phyloP scores from a whole-genome alignment of 2,329 filamentous ascomycete species.

The Ophiostoma perfectum region DNA sequence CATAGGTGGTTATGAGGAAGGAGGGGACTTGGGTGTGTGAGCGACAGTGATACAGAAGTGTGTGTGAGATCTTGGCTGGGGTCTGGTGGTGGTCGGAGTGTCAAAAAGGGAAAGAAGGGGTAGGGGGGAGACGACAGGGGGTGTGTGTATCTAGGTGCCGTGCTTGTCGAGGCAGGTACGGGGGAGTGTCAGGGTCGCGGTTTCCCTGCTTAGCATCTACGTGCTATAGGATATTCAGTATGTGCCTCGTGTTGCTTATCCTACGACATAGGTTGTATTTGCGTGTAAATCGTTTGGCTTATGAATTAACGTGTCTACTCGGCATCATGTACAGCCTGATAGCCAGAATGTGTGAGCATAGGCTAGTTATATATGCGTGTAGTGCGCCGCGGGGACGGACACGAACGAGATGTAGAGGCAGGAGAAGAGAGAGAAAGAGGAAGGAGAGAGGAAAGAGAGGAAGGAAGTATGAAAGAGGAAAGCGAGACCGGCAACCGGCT shows the following conservation, averaged over 20 bases:
- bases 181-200: slow-evolving; percentile 1
- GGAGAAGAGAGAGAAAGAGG: not conserved
- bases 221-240: not conserved
- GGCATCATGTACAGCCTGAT: not conserved
- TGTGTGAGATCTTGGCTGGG: slow-evolving; percentile 37
- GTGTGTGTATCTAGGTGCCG: slow-evolving; percentile 12
- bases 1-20: slow-evolving; percentile 32
- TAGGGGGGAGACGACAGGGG: slow-evolving; percentile 15
- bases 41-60: slow-evolving; percentile 36
- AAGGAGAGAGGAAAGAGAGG: not conserved
- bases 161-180: slow-evolving; percentile 14
- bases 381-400: not conserved
- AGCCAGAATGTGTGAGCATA: no score
- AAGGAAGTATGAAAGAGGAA: not conserved
- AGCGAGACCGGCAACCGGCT: not conserved
- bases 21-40: slow-evolving; percentile 29
- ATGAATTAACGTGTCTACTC: not conserved
- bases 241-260: not conserved
- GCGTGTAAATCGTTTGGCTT: no score
- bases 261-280: no score
- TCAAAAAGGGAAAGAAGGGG: slow-evolving; percentile 15
- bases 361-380: not conserved
- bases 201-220: not conserved
- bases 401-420: not conserved
- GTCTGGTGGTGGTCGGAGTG: slow-evolving; percentile 18